A percentile compares a stretch with the other conserved stretches of the same genome.
These are phyloP conservation scores for Boehmeria nivea DNA, from an alignment of 306 rosid species.

Conservation along the genomic window DNA sequence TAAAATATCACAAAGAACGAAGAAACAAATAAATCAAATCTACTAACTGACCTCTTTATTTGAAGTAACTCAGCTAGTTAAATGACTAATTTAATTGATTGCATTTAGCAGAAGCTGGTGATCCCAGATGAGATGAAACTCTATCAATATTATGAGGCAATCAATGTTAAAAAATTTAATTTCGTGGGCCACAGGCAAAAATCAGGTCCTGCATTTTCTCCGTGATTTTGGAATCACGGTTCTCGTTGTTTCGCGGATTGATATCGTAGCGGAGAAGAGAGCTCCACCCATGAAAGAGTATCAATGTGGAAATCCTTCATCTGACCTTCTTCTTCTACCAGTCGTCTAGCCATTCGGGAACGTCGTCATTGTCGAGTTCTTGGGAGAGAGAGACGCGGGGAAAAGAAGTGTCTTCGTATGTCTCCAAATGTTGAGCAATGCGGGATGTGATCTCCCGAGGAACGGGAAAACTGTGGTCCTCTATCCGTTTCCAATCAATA, in stretches of 20 bases:
- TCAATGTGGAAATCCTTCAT: constrained; percentile 20
- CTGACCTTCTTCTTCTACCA: constrained; percentile 63
- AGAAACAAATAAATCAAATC: constrained; percentile 25
- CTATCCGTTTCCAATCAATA: constrained; percentile 71
- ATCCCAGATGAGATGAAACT: constrained; percentile 18
- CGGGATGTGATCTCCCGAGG: constrained; percentile 71
- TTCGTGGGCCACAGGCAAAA: constrained; percentile 19
- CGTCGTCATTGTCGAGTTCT: constrained; percentile 47
- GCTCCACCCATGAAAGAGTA: constrained; percentile 24
- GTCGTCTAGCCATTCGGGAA: constrained; percentile 84
- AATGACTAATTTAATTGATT: constrained; percentile 16
- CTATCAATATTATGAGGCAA: constrained; percentile 18
- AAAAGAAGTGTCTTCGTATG: constrained; percentile 46
- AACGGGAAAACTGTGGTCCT: constrained; percentile 40
- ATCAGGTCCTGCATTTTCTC: constrained; percentile 7
- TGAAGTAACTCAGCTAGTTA: constrained; percentile 19
- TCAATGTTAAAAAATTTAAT: constrained; percentile 21
- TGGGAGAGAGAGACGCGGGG: constrained; percentile 41
- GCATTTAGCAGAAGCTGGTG: constrained; percentile 23
- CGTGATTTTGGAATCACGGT: neutral
- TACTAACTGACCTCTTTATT: constrained; percentile 33
- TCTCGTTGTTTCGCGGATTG: constrained; percentile 18
- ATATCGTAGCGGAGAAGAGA: constrained; percentile 17
- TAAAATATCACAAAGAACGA: constrained; percentile 8
- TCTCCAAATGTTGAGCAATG: constrained; percentile 54